Evolutionary conservation across 805 yeast species (phyloP).

Genomic region (Lachancea mirantina): DNA sequence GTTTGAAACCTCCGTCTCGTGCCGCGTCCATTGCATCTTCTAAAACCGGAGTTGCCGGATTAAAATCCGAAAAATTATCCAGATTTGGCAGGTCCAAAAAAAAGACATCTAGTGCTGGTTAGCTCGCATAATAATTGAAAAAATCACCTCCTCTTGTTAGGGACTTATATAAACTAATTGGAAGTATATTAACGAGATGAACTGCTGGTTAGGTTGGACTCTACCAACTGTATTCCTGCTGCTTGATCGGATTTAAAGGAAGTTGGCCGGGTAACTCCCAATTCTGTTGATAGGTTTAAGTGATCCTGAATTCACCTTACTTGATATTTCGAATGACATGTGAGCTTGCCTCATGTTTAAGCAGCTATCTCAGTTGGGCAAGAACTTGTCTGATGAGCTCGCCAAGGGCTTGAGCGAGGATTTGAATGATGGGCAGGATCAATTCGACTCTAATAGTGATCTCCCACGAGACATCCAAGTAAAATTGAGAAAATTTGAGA

Average conservation of each 20-base stretch:
- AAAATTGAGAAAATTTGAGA: conserved; percentile 66
- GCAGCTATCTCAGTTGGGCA: conserved; percentile 53
- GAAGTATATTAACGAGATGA: no score
- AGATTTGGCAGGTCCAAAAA: conserved; percentile 5
- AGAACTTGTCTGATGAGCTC: conserved; percentile 57
- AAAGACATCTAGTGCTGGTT: background rate
- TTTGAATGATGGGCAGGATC: conserved; percentile 12
- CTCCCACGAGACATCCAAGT: conserved; percentile 52
- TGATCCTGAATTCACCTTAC: no score
- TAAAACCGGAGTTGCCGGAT: conserved; percentile 1
- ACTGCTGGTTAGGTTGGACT: no score
- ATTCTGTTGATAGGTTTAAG: no score
- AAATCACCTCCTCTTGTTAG: background rate
- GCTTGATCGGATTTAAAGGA: no score
- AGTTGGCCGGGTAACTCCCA: no score
- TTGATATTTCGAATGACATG: no score
- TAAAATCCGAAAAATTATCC: conserved; percentile 5
- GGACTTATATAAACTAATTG: no score
- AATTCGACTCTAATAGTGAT: conserved; percentile 31
- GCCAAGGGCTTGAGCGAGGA: conserved; percentile 36
- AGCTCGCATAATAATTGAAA: background rate
- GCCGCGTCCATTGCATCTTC: background rate
- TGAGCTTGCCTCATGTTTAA: conserved; percentile 40
- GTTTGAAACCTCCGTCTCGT: conserved; percentile 7
- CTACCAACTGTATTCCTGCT: no score